Evolutionary conservation across 2,329 filamentous ascomycete genomes (phyloP), one percentile per base, ranked within the genome.

Genomic region (Aspergillus latus): DNA sequence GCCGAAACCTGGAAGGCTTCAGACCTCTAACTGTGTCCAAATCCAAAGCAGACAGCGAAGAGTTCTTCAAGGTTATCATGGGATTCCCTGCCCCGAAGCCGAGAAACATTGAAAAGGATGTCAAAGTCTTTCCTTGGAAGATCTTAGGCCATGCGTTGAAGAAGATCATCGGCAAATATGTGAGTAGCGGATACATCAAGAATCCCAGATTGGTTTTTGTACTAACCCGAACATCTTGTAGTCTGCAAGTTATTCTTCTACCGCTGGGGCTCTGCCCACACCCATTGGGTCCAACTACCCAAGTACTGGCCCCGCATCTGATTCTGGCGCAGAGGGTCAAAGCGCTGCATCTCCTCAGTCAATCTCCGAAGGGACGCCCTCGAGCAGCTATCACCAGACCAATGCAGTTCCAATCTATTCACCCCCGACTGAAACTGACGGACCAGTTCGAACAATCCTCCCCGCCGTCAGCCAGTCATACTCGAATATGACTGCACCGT

Each of bases 11-110:
- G 34, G 94, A 99, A 72, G 92, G 92, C 0, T 97, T 96, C 78
- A 87, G 90, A 36, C 94, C 94, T 0, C 77, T 91, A 62, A 99
- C 94, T 0, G 92, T 99, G 15, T 96, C 92, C 64, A 99, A 99
- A 75, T 86, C 87, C 56, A 96, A 96, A 76, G 70, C 86, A 1
- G 93, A 97, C 58, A 96, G 90, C 71, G 93, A 97, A 72, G 91
- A 95, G 54, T 97, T 97, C 74, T 97, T 97, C 85, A 97, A 97
- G 78, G 83, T 97, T 66, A 97, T 99, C 76, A 99, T 99, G 94
- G 90, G 86, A 1, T 97, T 97, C 70, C 91, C 92, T 10, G 90
- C 88, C 59, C 94, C 94, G 1, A 97, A 97, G 76, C 94, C 94
- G 15, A 84, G 94, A 60, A 97, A 97, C 70, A 99, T 99, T 62